Conservation (phyloP, 352 stramenopile genomes). For the Thraustochytrium striatum region DNA sequence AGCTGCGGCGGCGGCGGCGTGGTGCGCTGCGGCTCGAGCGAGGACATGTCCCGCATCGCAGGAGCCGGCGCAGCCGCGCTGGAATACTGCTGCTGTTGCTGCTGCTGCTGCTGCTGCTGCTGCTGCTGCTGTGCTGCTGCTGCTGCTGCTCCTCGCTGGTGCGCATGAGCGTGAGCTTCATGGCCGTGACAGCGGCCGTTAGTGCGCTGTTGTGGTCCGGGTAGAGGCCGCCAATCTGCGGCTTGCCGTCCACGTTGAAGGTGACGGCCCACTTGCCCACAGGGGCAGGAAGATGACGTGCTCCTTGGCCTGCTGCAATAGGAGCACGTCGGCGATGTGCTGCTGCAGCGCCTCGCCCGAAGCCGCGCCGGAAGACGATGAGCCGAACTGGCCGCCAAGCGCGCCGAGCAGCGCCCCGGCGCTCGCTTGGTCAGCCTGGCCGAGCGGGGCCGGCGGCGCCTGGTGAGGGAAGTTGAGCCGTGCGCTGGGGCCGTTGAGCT, state of each 20-base stretch:
- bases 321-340: too few relatives aligned
- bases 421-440: too few relatives aligned
- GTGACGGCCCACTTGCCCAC: not conserved
- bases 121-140: not conserved
- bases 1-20: too few relatives aligned
- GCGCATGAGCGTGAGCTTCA: not conserved
- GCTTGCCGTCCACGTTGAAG: not conserved
- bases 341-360: too few relatives aligned
- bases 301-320: not conserved
- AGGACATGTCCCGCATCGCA: too few relatives aligned
- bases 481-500: constrained; percentile 8
- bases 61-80: not conserved
- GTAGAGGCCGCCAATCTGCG: not conserved
- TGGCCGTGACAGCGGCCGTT: not conserved
- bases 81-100: not conserved
- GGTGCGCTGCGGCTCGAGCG: too few relatives aligned
- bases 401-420: too few relatives aligned
- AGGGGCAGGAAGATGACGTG: not conserved
- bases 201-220: not conserved
- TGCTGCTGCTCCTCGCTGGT: not conserved
- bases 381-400: too few relatives aligned
- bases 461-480: constrained; percentile 41
- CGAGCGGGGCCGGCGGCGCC: too few relatives aligned
- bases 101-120: not conserved
- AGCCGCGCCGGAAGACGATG: too few relatives aligned